A percentile compares a stretch with the other conserved stretches of the same genome.
phyloP scores from a whole-genome alignment of 768 basidiomycete species.

The Sarcodon aspratus region DNA sequence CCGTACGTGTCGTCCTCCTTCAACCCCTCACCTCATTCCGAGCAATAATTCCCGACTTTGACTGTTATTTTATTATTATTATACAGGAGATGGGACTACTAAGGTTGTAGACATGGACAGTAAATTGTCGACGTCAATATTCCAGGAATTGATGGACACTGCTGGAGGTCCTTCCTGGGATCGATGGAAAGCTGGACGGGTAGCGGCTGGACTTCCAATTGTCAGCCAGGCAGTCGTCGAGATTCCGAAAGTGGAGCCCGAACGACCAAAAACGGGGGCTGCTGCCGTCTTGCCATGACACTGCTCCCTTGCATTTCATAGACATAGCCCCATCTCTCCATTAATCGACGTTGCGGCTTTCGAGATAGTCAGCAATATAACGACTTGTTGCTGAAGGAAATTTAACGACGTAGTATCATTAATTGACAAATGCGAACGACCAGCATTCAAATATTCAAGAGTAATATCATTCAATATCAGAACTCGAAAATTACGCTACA shows the following conservation, averaged over 20 bases:
- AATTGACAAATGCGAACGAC: no score
- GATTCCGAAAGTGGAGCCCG: constrained; percentile 8
- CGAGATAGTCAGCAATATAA: no score
- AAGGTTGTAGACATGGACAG: constrained; percentile 42
- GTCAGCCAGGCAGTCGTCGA: constrained; percentile 15
- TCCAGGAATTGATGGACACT: constrained; percentile 58
- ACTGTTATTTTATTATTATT: neutral
- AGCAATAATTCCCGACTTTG: neutral
- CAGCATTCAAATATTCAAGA: no score
- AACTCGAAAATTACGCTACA: no score
- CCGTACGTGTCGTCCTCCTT: constrained; percentile 31
- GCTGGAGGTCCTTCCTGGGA: constrained; percentile 53
- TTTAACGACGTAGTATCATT: no score
- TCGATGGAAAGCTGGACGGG: constrained; percentile 37
- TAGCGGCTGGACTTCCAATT: constrained; percentile 34
- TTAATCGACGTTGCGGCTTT: no score
- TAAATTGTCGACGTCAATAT: constrained; percentile 60
- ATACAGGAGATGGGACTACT: constrained; percentile 37
- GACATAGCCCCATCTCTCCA: no score
- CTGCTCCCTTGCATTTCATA: no score
- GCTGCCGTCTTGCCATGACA: constrained; percentile 26
- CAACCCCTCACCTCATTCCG: neutral
- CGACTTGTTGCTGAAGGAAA: no score
- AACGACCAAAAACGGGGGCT: constrained; percentile 24
- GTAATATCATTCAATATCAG: no score